Evolutionary conservation across 768 basidiomycete genomes (phyloP), one percentile per base, ranked within the genome.

Genomic region (Cantharellus anzutake): DNA sequence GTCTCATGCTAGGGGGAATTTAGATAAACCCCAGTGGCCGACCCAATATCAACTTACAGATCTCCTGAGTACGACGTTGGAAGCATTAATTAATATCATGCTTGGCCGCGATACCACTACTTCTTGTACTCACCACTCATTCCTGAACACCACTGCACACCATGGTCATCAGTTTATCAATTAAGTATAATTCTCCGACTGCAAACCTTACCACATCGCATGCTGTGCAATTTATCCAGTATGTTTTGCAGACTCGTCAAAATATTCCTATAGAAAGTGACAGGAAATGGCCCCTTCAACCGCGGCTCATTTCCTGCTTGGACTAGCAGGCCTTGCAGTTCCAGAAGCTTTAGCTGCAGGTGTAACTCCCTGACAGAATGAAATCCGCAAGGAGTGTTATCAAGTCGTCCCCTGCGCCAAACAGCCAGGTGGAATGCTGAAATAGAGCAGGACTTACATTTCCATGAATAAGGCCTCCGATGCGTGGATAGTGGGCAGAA

Each of bases 251-350:
- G 66, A 65, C 86, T 85, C 1, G 81, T 83, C 70, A 91, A 72
- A 63, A 91, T 80, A 4, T 83, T 80, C 7, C 88, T 82, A 66
- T 98, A 99, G 4, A 92, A 72, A 55, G 78, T 71, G 14, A 87
- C 79, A 2, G 94, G 94, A 71, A 97, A 98, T 0, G 93, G 91
- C 0, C 96, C 96, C 68, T 98, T 99, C 60, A 97, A 70, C 39
- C 96, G 83, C 3, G 93, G 93, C 66, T 99, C 96, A 66, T 93
- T 84, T 63, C 84, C 83, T 0, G 96, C 85, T 66, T 97, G 88
- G 5, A 81, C 79, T 50, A 99, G 74, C n/a, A 97, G 71, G 1
- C 78, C 81, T 65, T 91, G 84, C 4, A 98, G 73, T 67, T 87
- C 81, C 44, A 93, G 86, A 51, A 99, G 72, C 67, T 90, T 85